phyloP scores from a whole-genome alignment of 441 rosid species.

The Populus hybrid region DNA sequence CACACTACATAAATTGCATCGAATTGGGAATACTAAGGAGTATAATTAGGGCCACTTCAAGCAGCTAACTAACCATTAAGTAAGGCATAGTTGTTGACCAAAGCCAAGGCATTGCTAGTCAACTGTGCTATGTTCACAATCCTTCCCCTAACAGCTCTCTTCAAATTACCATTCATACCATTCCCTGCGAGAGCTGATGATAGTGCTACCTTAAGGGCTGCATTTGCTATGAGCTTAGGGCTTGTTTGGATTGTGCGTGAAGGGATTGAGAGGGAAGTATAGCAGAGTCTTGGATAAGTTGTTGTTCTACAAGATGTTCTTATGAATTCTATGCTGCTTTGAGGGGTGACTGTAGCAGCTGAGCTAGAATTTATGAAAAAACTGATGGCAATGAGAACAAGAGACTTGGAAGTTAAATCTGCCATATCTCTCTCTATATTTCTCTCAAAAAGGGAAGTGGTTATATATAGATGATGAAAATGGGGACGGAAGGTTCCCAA shows the following conservation, averaged over 20 bases:
- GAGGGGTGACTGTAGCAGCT: slow-evolving; percentile 25
- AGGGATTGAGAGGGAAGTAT: slow-evolving; percentile 47
- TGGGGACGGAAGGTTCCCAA: neutral
- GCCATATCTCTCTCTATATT: slow-evolving; percentile 13
- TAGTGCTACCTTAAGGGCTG: slow-evolving; percentile 64
- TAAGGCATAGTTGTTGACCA: slow-evolving; percentile 58
- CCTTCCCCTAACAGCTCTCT: slow-evolving; percentile 34
- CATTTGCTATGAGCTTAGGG: slow-evolving; percentile 59
- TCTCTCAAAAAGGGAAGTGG: neutral
- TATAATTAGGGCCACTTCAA: neutral
- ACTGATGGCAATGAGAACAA: slow-evolving; percentile 15
- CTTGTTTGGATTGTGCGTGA: slow-evolving; percentile 56
- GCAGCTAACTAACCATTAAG: slow-evolving; percentile 32
- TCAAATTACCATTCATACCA: slow-evolving; percentile 42
- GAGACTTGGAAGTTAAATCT: slow-evolving; percentile 4
- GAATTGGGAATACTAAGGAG: no score
- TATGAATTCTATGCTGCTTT: slow-evolving; percentile 49
- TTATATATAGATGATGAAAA: slow-evolving; percentile 17
- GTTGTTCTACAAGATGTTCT: slow-evolving; percentile 57
- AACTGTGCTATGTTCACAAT: slow-evolving; percentile 51
- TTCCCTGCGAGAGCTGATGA: slow-evolving; percentile 41
- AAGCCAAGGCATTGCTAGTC: slow-evolving; percentile 76
- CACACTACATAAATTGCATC: no score
- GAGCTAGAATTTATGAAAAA: slow-evolving; percentile 14
- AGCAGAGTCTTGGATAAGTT: slow-evolving; percentile 63